A percentile compares a stretch with the other conserved stretches of the same genome.
Conservation (phyloP, 805 yeast species). For the Sugiyamaella smithiae region DNA sequence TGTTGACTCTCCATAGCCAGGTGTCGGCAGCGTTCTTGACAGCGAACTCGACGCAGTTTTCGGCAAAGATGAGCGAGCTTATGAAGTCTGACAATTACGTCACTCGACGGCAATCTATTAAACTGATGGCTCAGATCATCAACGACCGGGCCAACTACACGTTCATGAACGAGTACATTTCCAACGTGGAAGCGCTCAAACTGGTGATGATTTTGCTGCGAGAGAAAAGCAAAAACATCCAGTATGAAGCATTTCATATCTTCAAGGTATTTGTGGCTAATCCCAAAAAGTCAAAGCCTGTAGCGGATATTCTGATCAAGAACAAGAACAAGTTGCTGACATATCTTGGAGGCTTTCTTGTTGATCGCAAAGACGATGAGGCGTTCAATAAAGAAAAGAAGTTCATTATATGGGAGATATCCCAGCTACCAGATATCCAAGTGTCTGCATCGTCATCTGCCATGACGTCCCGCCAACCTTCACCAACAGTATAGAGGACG, state of each 20-base stretch:
- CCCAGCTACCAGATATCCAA: slow-evolving; percentile 31
- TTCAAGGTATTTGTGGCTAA: slow-evolving; percentile 96
- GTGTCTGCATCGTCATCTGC: slow-evolving; percentile 7
- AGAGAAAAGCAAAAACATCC: slow-evolving; percentile 86
- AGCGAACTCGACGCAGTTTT: slow-evolving; percentile 56
- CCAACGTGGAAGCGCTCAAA: slow-evolving; percentile 78
- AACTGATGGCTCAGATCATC: slow-evolving; percentile 66
- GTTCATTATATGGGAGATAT: slow-evolving; percentile 73
- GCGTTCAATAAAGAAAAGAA: slow-evolving; percentile 74
- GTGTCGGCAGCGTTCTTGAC: slow-evolving; percentile 68
- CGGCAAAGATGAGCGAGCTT: slow-evolving; percentile 59
- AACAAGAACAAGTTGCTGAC: slow-evolving; percentile 73
- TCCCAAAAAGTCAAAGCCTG: slow-evolving; percentile 80
- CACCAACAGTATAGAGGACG: slow-evolving; percentile 1
- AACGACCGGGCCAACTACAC: slow-evolving; percentile 66
- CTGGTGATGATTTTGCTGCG: slow-evolving; percentile 80
- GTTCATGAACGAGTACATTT: slow-evolving; percentile 74
- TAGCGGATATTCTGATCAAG: slow-evolving; percentile 76
- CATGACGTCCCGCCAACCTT: slow-evolving; percentile 2
- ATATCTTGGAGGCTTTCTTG: slow-evolving; percentile 65
- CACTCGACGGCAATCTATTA: slow-evolving; percentile 85
- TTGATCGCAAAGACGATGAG: slow-evolving; percentile 57
- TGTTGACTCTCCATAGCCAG: slow-evolving; percentile 66
- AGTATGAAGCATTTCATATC: slow-evolving; percentile 86
- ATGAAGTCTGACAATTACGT: slow-evolving; percentile 82